Percentiles rank a stretch among this genome's conserved stretches.
Evolutionary conservation across 2,329 filamentous ascomycete genomes (phyloP).

Genomic region (Cladosporium sp.): DNA sequence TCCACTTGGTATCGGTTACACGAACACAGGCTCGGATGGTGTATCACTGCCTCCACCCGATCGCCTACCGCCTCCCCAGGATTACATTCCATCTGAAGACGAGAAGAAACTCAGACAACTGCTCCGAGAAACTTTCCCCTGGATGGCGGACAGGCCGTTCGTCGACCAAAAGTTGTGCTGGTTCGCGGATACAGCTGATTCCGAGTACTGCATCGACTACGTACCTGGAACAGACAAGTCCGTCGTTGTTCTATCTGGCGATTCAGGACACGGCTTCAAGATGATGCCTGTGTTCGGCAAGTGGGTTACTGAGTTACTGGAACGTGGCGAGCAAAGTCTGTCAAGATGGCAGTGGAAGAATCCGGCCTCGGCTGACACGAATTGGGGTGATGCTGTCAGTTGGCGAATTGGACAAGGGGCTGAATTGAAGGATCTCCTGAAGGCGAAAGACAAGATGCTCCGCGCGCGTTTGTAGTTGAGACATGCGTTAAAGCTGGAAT

Average conservation of each 20-base stretch:
- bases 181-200: conserved; percentile 63
- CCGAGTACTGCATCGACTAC: conserved; percentile 61
- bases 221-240: conserved; percentile 51
- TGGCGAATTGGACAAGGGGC: conserved; percentile 46
- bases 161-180: conserved; percentile 61
- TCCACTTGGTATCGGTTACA: conserved; percentile 58
- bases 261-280: conserved; percentile 64
- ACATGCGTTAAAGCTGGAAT: not conserved
- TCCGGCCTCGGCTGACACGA: conserved; percentile 32
- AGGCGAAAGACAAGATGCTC: conserved; percentile 26
- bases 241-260: conserved; percentile 56
- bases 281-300: conserved; percentile 61
- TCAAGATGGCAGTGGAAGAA: conserved; percentile 57
- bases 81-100: conserved; percentile 56
- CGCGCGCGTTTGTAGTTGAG: conserved; percentile 25
- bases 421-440: conserved; percentile 28
- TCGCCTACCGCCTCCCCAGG: conserved; percentile 42
- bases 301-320: conserved; percentile 54
- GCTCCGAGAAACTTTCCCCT: conserved; percentile 54
- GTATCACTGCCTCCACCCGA: conserved; percentile 47
- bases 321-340: conserved; percentile 46
- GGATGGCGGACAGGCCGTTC: conserved; percentile 56
- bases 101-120: conserved; percentile 54
- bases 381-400: conserved; percentile 50
- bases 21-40: conserved; percentile 50